Conservation (phyloP, 441 rosid genomes). For the Arabidopsis lyrata region DNA sequence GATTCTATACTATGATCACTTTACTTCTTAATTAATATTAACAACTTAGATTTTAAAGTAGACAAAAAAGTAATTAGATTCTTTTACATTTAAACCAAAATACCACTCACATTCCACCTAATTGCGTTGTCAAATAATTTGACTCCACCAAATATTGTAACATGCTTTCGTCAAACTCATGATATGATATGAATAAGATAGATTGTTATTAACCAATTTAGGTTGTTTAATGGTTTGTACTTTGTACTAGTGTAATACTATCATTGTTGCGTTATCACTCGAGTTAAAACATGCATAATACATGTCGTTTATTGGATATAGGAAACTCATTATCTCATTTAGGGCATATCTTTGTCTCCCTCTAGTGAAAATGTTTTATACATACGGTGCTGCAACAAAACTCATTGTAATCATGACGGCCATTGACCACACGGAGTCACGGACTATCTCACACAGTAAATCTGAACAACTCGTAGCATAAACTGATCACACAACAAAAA, state of each 20-base stretch:
- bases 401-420: too few relatives aligned
- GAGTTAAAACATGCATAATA: not conserved
- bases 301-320: too few relatives aligned
- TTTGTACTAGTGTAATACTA: not conserved
- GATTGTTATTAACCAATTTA: too few relatives aligned
- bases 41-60: too few relatives aligned
- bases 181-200: too few relatives aligned
- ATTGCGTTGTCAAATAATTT: not conserved
- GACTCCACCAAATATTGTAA: not conserved
- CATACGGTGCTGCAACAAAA: too few relatives aligned
- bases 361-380: too few relatives aligned
- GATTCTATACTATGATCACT: too few relatives aligned
- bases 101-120: not conserved
- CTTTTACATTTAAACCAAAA: not conserved
- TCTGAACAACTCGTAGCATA: not conserved
- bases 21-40: too few relatives aligned
- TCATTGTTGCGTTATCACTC: not conserved
- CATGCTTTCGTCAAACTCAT: not conserved
- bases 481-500: slow-evolving; percentile 6
- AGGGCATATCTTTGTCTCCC: too few relatives aligned
- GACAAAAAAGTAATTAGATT: not conserved
- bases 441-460: not conserved
- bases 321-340: too few relatives aligned
- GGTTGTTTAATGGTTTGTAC: not conserved
- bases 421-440: too few relatives aligned